Evolutionary conservation across 139 green algal genomes (phyloP), one percentile per base, ranked within the genome.

Genomic region (Gonium pectorale): DNA sequence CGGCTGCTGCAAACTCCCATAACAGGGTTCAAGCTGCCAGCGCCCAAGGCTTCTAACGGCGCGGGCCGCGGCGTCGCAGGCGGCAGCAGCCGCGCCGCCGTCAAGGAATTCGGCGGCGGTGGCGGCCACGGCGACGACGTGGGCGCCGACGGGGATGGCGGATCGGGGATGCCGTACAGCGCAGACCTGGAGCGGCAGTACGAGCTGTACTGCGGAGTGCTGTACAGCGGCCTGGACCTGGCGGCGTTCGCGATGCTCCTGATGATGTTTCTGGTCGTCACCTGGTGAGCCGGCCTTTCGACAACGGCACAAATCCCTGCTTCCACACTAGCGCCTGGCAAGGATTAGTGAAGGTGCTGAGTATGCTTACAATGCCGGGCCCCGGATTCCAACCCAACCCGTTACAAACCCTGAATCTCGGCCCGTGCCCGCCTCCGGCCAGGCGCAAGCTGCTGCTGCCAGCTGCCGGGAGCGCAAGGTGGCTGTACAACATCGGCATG

Each of bases 371-470:
- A n/a, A n/a, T n/a, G n/a, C n/a, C n/a, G n/a, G n/a, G n/a, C n/a
- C n/a, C n/a, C 49, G 49, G 13, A 56, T 56, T 56, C 49, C 49
- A 56, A 56, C 49, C 54, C 27, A 15, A 24, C 8, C 54, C 54
- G 21, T 29, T 63, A 21, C 54, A 21, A 7, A 7, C 54, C 54
- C 54, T n/a, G n/a, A n/a, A n/a, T n/a, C 54, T 7, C 54, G 5
- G 21, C 9, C 54, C 54, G 21, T 24, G 11, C 54, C 54, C 54
- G 13, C 19, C 8, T 8, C 27, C 0, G 15, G n/a, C 22, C 70
- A 81, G 73, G 54, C 73, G 73, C 54, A 81, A 81, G 73, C 73
- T 81, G 6, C 56, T 54, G 29, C 27, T 56, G 3, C 38, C 56
- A 17, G 13, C 54, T 0, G 54, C 51, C 35, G 26, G 19, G 43